Conservation (phyloP, 441 rosid genomes). For the Macaranga tanarius region DNA sequence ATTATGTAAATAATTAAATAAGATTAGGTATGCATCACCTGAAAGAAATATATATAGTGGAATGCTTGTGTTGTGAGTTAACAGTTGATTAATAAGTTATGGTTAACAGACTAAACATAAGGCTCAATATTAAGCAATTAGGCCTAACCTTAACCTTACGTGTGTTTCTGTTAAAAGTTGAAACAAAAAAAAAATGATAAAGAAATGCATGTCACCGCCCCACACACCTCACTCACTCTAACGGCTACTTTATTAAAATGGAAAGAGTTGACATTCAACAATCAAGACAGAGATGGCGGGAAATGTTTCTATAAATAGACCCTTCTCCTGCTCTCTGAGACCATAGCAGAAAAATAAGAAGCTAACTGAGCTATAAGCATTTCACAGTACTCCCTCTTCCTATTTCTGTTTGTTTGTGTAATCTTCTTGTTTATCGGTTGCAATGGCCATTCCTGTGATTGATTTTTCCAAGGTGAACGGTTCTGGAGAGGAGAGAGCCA, state of each 20-base stretch:
- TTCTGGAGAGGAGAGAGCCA: constrained; percentile 55
- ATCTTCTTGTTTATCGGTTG: constrained; percentile 8
- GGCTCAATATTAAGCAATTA: constrained; percentile 21
- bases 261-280: constrained; percentile 32
- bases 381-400: constrained; percentile 4
- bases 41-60: constrained; percentile 5
- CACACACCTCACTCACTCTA: constrained; percentile 28
- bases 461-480: constrained; percentile 80
- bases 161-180: background rate
- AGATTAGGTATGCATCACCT: constrained; percentile 8
- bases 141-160: constrained; percentile 13
- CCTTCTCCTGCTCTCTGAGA: constrained; percentile 15
- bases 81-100: constrained; percentile 4
- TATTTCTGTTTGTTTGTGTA: constrained; percentile 6
- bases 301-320: constrained; percentile 43
- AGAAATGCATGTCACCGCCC: constrained; percentile 34
- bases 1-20: background rate
- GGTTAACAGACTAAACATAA: too few relatives aligned
- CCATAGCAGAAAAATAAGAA: constrained; percentile 24
- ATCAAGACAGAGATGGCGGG: constrained; percentile 32
- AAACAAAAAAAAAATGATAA: too few relatives aligned
- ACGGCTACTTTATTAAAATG: constrained; percentile 21
- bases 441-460: constrained; percentile 85
- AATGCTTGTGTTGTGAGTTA: constrained; percentile 23
- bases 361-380: constrained; percentile 19